Evolutionary conservation across 2,329 filamentous ascomycete genomes (phyloP).

Genomic region (Knoxdaviesia capensis): DNA sequence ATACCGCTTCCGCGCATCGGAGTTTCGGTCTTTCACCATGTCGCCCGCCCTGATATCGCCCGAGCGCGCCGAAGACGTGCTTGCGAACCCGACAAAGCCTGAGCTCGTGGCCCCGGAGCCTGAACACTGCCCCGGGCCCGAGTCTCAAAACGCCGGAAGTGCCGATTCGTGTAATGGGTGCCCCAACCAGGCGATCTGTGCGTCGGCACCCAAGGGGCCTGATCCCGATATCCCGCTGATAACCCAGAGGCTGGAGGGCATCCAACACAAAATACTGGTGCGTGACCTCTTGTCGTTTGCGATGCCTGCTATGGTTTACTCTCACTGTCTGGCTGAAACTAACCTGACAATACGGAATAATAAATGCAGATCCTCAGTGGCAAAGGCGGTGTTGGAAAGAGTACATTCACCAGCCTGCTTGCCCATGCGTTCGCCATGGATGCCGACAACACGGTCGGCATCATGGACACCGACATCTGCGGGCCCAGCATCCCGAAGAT

Average conservation of each 20-base stretch:
- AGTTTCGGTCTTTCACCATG: constrained; percentile 27
- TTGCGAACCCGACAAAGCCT: constrained; percentile 57
- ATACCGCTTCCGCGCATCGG: no score
- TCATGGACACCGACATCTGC: constrained; percentile 98
- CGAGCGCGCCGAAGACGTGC: constrained; percentile 43
- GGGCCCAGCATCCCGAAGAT: constrained; percentile 95
- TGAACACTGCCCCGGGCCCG: constrained; percentile 88
- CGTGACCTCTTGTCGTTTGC: no score
- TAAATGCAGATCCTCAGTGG: constrained; percentile 39
- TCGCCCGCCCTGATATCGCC: constrained; percentile 48
- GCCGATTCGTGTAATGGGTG: constrained; percentile 83
- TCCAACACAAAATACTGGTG: constrained; percentile 84
- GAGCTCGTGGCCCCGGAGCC: constrained; percentile 85
- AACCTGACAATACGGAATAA: no score
- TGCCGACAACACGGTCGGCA: constrained; percentile 58
- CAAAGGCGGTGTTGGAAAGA: constrained; percentile 94
- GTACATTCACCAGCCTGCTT: constrained; percentile 75
- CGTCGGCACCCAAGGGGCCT: constrained; percentile 80
- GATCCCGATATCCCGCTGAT: constrained; percentile 89
- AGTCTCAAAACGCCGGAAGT: constrained; percentile 48
- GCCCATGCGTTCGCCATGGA: constrained; percentile 78
- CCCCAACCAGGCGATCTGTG: constrained; percentile 90
- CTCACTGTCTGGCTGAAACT: no score
- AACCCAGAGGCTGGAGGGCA: constrained; percentile 56
- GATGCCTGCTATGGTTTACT: no score